Evolutionary conservation across 2,329 filamentous ascomycete species (phyloP), one percentile per base, ranked within the genome.

Genomic region (Colletotrichum karsti): DNA sequence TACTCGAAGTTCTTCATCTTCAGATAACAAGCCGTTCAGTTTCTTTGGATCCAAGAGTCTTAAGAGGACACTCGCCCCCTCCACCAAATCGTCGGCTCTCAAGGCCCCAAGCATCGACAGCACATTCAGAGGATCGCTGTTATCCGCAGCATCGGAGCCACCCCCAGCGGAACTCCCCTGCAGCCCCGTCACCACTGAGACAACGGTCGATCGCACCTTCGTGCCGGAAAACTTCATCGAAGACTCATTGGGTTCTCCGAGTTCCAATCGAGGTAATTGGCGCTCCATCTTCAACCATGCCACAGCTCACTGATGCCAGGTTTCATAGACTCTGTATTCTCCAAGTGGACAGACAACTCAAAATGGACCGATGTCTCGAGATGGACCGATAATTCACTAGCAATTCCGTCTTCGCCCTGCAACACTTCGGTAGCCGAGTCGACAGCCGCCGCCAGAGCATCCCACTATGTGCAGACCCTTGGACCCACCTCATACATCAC

Each of bases 11-110:
- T 83, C 82, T 2, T 74, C 79, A 12, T 84, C 83, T 0, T 81
- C 81, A 0, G 73, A 74, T 28, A 76, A 80, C 12, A 78, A 81
- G 41, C 77, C 79, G 0, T 82, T 84, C 65, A 79, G 80, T 4
- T 80, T 87, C 50, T 81, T 88, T 56, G 77, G 81, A 37, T 75
- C 78, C 26, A 81, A 82, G 56, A 76, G 76, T 50, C 77, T 77
- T 61, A 81, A 77, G 72, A 80, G 78, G 57, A 71, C 74, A 20
- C 71, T 69, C 6, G 57, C 69, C 10, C 73, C 69, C 18, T 73
- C 71, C 55, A 59, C 44, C 63, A 75, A 72, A 62, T 63, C 55
- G 26, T 12, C 59, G 9, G 51, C 18, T 7, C 41, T 63, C 5
- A 61, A 61, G 33, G 37, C 44, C 24, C 58, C 61, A 65, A 51